A percentile compares a stretch with the other conserved stretches of the same genome.
phyloP scores from a whole-genome alignment of 169 alveolate genomes.

The Cryptosporidium meleagridis region DNA sequence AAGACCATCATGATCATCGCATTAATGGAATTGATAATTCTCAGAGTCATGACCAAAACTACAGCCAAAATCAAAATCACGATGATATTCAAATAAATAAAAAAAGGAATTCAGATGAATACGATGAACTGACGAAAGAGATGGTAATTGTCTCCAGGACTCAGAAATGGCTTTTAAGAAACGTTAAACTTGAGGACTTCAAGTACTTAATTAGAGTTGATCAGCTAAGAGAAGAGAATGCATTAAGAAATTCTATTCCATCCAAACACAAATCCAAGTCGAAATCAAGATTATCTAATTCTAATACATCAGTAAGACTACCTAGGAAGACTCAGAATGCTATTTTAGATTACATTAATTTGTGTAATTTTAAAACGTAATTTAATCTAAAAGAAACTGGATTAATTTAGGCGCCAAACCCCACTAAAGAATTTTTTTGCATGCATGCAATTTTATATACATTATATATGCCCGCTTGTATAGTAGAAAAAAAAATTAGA shows the following conservation, averaged over 20 bases:
- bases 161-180: conserved; percentile 65
- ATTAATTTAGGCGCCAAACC: not conserved
- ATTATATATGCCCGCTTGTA: not conserved
- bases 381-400: not conserved
- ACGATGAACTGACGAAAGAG: conserved; percentile 20
- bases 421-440: not conserved
- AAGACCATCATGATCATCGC: not conserved
- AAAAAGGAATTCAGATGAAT: not conserved
- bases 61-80: not conserved
- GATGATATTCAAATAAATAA: not conserved
- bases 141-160: conserved; percentile 63
- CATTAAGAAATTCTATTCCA: not conserved
- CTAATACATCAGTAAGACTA: not conserved
- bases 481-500: not conserved
- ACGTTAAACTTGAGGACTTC: conserved; percentile 39
- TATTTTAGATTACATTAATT: not conserved
- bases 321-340: conserved; percentile 26
- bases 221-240: not conserved
- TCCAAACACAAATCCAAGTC: not conserved
- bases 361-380: not conserved
- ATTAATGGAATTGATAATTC: not conserved
- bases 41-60: not conserved
- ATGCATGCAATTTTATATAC: not conserved
- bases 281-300: not conserved
- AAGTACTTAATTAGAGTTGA: conserved; percentile 18